Conservation (phyloP, 192 early-diverging fungal species). For the Umbelopsis ramanniana region DNA sequence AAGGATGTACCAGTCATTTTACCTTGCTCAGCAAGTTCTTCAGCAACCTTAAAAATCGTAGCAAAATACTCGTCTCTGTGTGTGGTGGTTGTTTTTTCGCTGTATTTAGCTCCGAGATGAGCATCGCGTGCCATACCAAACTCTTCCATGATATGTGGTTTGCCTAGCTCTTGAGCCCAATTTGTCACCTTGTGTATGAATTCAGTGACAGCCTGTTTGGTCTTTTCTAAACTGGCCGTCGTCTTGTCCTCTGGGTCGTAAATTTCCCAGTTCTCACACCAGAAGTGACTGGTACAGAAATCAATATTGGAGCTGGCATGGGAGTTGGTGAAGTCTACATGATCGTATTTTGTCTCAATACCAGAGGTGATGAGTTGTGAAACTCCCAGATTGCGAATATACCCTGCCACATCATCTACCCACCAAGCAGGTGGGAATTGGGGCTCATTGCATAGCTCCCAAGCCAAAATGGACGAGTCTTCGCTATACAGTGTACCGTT, state of each 20-base stretch:
- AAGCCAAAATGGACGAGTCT: conserved; percentile 66
- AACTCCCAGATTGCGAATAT: conserved; percentile 52
- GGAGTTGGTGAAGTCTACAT: conserved; percentile 50
- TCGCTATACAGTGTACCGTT: conserved; percentile 54
- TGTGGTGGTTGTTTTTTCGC: background rate
- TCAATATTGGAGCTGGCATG: conserved; percentile 53
- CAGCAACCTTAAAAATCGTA: conserved; percentile 1
- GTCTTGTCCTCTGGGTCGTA: conserved; percentile 10
- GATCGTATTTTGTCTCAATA: conserved; percentile 63
- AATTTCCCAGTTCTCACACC: conserved; percentile 49
- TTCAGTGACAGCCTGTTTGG: background rate
- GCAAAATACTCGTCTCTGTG: conserved; percentile 6
- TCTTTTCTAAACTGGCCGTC: background rate
- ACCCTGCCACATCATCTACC: conserved; percentile 54
- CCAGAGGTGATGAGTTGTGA: conserved; percentile 66
- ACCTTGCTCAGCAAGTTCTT: background rate
- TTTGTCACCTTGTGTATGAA: conserved; percentile 23
- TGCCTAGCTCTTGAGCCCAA: conserved; percentile 52
- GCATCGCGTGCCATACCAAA: conserved; percentile 61
- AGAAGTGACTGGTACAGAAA: conserved; percentile 58
- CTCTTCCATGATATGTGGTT: conserved; percentile 62
- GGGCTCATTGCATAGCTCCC: conserved; percentile 77
- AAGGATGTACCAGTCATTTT: conserved; percentile 6
- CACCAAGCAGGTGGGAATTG: conserved; percentile 52
- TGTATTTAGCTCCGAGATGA: conserved; percentile 33